A percentile compares a stretch with the other conserved stretches of the same genome.
These are phyloP conservation scores for Stagonosporopsis tanaceti DNA, from an alignment of 2,329 filamentous ascomycete species.

Conservation along the genomic window DNA sequence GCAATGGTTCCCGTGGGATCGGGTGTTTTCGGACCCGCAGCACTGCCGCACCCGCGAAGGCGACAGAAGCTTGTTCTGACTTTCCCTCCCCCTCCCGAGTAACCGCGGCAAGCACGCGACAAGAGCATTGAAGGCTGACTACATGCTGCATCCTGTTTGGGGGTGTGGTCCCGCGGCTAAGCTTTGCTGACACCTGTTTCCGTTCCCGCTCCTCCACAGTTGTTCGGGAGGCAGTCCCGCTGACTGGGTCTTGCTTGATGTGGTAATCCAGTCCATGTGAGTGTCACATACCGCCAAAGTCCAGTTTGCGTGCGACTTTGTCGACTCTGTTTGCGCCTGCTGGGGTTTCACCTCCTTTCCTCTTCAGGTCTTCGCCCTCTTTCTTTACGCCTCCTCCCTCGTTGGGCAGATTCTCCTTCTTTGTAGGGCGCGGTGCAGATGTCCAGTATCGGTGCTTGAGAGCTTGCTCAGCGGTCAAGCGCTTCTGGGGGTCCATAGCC, in stretches of 20 bases:
- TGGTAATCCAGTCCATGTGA: neutral
- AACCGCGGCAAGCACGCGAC: slow-evolving; percentile 4
- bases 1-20: slow-evolving; percentile 6
- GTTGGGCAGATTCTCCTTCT: slow-evolving; percentile 84
- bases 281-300: slow-evolving; percentile 38
- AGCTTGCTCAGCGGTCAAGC: slow-evolving; percentile 79
- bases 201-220: neutral
- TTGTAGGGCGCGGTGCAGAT: slow-evolving; percentile 81
- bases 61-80: slow-evolving; percentile 19
- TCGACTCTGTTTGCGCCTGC: slow-evolving; percentile 68
- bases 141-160: neutral
- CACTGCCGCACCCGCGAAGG: slow-evolving; percentile 4
- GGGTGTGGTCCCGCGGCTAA: neutral
- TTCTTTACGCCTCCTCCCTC: slow-evolving; percentile 72
- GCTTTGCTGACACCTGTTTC: neutral
- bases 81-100: neutral
- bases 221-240: neutral
- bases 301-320: slow-evolving; percentile 81
- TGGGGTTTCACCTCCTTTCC: slow-evolving; percentile 71
- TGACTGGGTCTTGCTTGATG: neutral
- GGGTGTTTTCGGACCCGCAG: slow-evolving; percentile 18
- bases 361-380: slow-evolving; percentile 82
- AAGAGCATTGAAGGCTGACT: neutral
- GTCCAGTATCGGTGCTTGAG: slow-evolving; percentile 88
- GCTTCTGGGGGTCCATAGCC: slow-evolving; percentile 82